These are phyloP conservation scores for Pyrenophora graminea DNA, from an alignment of 2,329 filamentous ascomycete species.

Conservation along the genomic window DNA sequence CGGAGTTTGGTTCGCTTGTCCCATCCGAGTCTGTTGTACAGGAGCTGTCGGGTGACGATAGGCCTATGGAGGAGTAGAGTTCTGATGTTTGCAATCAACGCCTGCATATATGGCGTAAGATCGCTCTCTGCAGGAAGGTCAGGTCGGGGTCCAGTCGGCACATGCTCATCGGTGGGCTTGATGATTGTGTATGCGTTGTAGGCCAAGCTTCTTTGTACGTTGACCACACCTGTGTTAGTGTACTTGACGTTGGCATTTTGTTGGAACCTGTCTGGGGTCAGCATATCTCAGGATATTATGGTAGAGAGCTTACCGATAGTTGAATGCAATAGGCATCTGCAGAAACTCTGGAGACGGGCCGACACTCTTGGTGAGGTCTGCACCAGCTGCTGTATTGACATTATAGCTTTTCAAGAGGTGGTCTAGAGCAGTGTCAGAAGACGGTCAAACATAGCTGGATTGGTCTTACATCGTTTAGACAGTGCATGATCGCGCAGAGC, in stretches of 20 bases:
- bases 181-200: constrained; percentile 53
- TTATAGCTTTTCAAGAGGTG: constrained; percentile 67
- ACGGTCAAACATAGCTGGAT: neutral
- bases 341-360: constrained; percentile 81
- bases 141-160: constrained; percentile 65
- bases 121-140: constrained; percentile 57
- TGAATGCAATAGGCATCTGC: constrained; percentile 73
- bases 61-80: constrained; percentile 73
- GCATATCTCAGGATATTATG: neutral
- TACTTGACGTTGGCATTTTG: constrained; percentile 80
- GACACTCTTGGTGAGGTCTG: constrained; percentile 70
- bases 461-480: constrained; percentile 67
- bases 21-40: constrained; percentile 71
- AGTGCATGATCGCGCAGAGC: constrained; percentile 73
- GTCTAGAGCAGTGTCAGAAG: constrained; percentile 45
- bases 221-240: constrained; percentile 47
- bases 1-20: constrained; percentile 64
- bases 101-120: constrained; percentile 62
- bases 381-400: constrained; percentile 39
- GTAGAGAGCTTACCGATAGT: constrained; percentile 50
- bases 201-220: constrained; percentile 34
- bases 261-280: constrained; percentile 63
- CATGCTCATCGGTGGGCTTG: constrained; percentile 63
- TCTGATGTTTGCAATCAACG: constrained; percentile 67
- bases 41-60: constrained; percentile 82